These are phyloP conservation scores for Cercospora sp. DNA, from an alignment of 2,329 filamentous ascomycete species.

Conservation along the genomic window DNA sequence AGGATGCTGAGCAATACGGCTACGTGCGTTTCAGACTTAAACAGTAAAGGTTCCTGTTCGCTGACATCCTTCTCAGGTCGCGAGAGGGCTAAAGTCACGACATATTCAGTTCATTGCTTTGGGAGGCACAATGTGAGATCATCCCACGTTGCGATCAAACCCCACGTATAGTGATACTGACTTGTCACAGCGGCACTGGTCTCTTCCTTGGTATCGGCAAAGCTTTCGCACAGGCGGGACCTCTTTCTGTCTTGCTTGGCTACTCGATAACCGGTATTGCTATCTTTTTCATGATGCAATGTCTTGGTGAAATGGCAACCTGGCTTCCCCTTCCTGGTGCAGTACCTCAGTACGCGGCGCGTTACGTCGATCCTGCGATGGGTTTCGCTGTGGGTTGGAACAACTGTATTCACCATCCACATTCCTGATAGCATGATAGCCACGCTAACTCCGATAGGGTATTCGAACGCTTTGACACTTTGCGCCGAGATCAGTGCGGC, in stretches of 20 bases:
- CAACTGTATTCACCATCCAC: background rate
- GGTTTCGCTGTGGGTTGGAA: slow-evolving; percentile 49
- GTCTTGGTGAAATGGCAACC: slow-evolving; percentile 22
- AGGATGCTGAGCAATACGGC: slow-evolving; percentile 45
- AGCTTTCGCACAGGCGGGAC: slow-evolving; percentile 34
- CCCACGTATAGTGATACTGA: background rate
- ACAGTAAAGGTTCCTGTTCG: background rate
- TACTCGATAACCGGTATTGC: slow-evolving; percentile 20
- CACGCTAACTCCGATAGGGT: slow-evolving; percentile 30
- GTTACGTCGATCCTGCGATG: slow-evolving; percentile 28
- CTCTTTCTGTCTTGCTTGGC: slow-evolving; percentile 22
- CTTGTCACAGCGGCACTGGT: slow-evolving; percentile 43
- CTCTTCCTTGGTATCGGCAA: slow-evolving; percentile 22
- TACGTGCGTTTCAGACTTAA: background rate
- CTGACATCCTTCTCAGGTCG: slow-evolving; percentile 43
- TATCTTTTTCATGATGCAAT: slow-evolving; percentile 19
- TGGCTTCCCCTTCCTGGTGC: slow-evolving; percentile 19
- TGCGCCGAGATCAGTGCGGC: slow-evolving; percentile 62
- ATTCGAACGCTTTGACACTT: slow-evolving; percentile 48
- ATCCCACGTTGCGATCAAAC: background rate
- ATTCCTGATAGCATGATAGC: background rate
- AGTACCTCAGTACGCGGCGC: slow-evolving; percentile 16
- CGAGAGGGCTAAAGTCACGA: slow-evolving; percentile 54
- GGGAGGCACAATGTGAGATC: slow-evolving; percentile 37
- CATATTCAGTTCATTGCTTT: slow-evolving; percentile 62